phyloP scores from a whole-genome alignment of 306 rosid species.

The Prunus mongolica region DNA sequence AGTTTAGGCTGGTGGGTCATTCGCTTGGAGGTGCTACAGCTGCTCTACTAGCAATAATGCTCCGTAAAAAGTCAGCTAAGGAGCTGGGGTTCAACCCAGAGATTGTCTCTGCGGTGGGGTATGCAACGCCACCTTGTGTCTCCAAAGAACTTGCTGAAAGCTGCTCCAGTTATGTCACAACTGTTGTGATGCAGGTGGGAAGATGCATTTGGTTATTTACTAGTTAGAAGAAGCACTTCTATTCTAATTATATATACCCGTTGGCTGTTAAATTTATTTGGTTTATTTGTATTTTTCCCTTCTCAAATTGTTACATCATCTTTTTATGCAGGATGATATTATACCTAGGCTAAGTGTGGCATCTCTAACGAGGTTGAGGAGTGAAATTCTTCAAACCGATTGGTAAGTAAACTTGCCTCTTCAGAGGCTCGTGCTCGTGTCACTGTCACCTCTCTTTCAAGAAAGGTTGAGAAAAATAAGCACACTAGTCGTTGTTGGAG shows the following conservation, averaged over 20 bases:
- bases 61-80: conserved; percentile 62
- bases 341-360: conserved; percentile 76
- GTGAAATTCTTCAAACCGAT: conserved; percentile 92
- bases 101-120: conserved; percentile 79
- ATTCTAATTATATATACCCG: background rate
- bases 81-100: conserved; percentile 89
- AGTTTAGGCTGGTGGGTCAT: conserved; percentile 95
- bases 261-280: background rate
- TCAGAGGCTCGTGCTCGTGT: conserved; percentile 2
- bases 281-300: conserved; percentile 20
- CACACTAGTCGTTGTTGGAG: background rate
- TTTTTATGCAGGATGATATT: conserved; percentile 70
- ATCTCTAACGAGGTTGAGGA: conserved; percentile 80
- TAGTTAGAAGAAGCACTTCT: background rate
- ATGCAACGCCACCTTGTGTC: conserved; percentile 87
- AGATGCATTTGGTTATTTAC: conserved; percentile 22
- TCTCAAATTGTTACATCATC: conserved; percentile 17
- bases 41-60: conserved; percentile 83
- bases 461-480: conserved; percentile 11
- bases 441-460: conserved; percentile 2
- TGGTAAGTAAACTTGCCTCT: conserved; percentile 55
- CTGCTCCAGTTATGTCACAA: conserved; percentile 74
- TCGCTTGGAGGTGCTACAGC: conserved; percentile 97
- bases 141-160: conserved; percentile 82
- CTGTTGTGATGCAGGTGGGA: conserved; percentile 92